Conservation (phyloP, 805 yeast species). For the Yarrowia hollandica region DNA sequence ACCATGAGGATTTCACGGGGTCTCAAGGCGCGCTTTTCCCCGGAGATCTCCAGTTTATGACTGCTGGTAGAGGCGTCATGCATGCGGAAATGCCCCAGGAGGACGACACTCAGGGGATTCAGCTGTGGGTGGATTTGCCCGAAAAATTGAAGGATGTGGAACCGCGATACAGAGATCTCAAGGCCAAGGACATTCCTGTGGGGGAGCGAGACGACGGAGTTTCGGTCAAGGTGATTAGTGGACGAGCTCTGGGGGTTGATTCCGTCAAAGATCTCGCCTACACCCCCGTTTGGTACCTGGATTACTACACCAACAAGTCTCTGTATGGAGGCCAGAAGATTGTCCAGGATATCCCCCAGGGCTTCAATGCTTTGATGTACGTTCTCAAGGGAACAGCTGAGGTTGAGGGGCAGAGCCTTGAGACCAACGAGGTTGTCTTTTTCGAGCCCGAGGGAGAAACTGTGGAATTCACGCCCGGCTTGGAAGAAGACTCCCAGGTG, state of each 20-base stretch:
- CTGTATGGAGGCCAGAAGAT: conserved; percentile 39
- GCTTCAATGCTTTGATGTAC: conserved; percentile 45
- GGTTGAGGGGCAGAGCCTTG: conserved; percentile 32
- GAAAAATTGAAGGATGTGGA: conserved; percentile 57
- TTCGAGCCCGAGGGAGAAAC: conserved; percentile 37
- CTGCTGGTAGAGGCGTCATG: conserved; percentile 85
- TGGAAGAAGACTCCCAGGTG: conserved; percentile 32
- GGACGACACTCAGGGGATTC: conserved; percentile 52
- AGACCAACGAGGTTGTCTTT: conserved; percentile 34
- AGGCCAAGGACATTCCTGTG: conserved; percentile 67
- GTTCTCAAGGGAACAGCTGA: conserved; percentile 36
- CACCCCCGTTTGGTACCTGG: conserved; percentile 64
- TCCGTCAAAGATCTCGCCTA: conserved; percentile 74
- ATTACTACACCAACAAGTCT: conserved; percentile 45
- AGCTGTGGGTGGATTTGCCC: conserved; percentile 86
- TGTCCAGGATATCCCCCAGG: conserved; percentile 56
- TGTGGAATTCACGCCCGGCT: conserved; percentile 40
- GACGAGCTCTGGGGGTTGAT: conserved; percentile 71
- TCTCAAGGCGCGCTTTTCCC: conserved; percentile 70
- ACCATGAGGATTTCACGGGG: conserved; percentile 87
- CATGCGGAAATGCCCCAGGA: conserved; percentile 84
- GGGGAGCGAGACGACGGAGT: conserved; percentile 41
- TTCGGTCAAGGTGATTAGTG: conserved; percentile 65
- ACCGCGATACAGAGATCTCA: conserved; percentile 79
- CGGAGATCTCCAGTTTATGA: conserved; percentile 92